phyloP scores from a whole-genome alignment of 1,284 basidiomycete genomes.

The Apiotrichum sp. region DNA sequence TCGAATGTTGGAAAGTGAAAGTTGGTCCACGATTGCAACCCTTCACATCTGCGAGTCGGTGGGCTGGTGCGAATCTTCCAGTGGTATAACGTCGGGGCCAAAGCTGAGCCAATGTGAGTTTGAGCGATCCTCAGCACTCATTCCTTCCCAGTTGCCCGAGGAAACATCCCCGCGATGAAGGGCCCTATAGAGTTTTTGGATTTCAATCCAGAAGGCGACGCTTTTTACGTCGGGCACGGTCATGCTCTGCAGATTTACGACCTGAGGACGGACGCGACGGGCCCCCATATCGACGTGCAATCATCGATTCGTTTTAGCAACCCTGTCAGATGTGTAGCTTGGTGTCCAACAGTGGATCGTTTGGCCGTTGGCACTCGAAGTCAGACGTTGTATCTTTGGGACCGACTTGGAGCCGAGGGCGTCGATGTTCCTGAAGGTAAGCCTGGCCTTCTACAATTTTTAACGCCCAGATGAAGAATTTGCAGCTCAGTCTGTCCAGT shows the following conservation, averaged over 20 bases:
- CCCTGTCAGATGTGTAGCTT: slow-evolving; percentile 18
- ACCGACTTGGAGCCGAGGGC: slow-evolving; percentile 33
- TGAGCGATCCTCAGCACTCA: too few relatives aligned
- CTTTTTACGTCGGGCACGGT: slow-evolving; percentile 54
- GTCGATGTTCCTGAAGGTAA: slow-evolving; percentile 33
- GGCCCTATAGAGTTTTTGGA: slow-evolving; percentile 53
- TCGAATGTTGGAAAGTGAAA: slow-evolving; percentile 10
- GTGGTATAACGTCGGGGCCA: too few relatives aligned
- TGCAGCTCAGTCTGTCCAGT: slow-evolving; percentile 16
- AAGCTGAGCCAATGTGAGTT: slow-evolving; percentile 5
- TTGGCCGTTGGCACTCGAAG: slow-evolving; percentile 19
- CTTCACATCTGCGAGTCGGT: background rate
- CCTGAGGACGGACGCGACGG: slow-evolving; percentile 10
- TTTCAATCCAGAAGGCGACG: slow-evolving; percentile 67
- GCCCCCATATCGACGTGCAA: slow-evolving; percentile 23
- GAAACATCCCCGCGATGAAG: background rate
- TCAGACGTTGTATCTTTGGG: slow-evolving; percentile 35
- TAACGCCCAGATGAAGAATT: slow-evolving; percentile 9
- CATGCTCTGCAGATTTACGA: slow-evolving; percentile 36
- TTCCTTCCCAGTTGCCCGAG: background rate
- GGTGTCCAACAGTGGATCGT: slow-evolving; percentile 21
- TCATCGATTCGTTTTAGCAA: slow-evolving; percentile 25
- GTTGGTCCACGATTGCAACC: slow-evolving; percentile 5
- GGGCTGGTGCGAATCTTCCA: background rate
- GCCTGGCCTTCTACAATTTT: background rate